Base-by-base conservation (phyloP, 495 filamentous ascomycete species). In the Penicillium tannophilum region DNA sequence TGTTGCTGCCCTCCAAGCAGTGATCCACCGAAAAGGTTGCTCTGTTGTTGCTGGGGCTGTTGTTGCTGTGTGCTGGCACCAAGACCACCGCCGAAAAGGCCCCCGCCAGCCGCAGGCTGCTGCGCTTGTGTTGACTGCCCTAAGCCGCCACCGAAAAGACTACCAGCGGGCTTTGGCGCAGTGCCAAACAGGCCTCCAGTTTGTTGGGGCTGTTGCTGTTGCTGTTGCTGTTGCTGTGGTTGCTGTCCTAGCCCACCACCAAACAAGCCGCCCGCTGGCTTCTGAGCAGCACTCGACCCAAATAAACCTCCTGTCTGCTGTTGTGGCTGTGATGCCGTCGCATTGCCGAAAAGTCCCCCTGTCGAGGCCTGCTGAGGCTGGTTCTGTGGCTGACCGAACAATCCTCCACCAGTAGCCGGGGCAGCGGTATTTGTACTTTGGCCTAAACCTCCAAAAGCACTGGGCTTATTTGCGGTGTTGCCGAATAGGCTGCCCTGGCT, bases 1-100 rank as follows among this genome's bases (percentile, higher is more conserved):
- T 77, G 74, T 53, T 79, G 73, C 56, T 77, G 77, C 16, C 61
- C 66, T 6, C 70, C 73, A 33, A 77, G 64, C 10, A 73, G 23
- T 16, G 69, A 65, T 9, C 71, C 69, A 9, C 72, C 76, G n/a
- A 71, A 68, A 8, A 65, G 26, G 42, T 61, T 56, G 35, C 47
- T 43, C 42, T 68, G 63, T 55, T 66, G 68, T 47, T 68, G 67
- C 30, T 50, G 60, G 12, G 42, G 64, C 44, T 61, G 64, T 41
- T 62, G 65, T 35, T 62, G 64, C 28, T 69, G 66, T 23, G 53
- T 65, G 48, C 55, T 63, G 54, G 53, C 53, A 26, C 63, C 66
- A 24, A 73, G 49, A 36, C 62, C 63, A 36, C 62, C 60, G 14
- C 63, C 64, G 42, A 73, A 68, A 19, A 73, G 42, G n/a, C 59